Conservation (phyloP, 2,329 filamentous ascomycete species). For the Fragosphaeria purpurea region DNA sequence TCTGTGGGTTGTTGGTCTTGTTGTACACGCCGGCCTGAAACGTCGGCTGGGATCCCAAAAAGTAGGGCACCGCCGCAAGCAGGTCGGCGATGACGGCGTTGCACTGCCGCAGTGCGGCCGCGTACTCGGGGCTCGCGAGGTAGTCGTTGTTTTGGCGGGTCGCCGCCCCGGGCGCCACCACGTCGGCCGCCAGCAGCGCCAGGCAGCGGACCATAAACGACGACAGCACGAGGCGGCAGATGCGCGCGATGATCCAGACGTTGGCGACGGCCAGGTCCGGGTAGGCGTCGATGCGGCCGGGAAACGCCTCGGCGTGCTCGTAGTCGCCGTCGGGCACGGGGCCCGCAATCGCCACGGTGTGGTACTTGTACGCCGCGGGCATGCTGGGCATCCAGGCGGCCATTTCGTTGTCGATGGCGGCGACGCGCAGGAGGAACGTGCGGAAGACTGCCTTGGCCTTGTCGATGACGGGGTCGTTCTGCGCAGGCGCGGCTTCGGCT, state of each 20-base stretch:
- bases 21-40: neutral
- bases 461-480: too few relatives aligned
- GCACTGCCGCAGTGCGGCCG: constrained; percentile 40
- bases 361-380: constrained; percentile 38
- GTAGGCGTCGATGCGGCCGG: constrained; percentile 50
- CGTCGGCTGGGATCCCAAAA: constrained; percentile 34
- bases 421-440: constrained; percentile 40
- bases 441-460: constrained; percentile 26
- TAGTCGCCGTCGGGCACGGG: constrained; percentile 44
- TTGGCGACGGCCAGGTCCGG: constrained; percentile 46
- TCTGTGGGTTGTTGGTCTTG: neutral
- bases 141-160: constrained; percentile 41
- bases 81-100: constrained; percentile 47
- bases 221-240: constrained; percentile 43
- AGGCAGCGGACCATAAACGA: constrained; percentile 47
- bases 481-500: too few relatives aligned
- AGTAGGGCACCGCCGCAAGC: constrained; percentile 48
- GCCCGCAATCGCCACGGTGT: constrained; percentile 47
- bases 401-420: constrained; percentile 42
- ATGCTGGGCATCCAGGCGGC: constrained; percentile 40
- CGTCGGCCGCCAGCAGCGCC: constrained; percentile 43
- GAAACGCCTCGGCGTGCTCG: constrained; percentile 44
- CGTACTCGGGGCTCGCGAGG: constrained; percentile 51
- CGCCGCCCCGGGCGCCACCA: too few relatives aligned
- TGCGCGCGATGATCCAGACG: constrained; percentile 45